Conservation (phyloP, 257 asterid genomes). For the Leptodermis oblonga region DNA sequence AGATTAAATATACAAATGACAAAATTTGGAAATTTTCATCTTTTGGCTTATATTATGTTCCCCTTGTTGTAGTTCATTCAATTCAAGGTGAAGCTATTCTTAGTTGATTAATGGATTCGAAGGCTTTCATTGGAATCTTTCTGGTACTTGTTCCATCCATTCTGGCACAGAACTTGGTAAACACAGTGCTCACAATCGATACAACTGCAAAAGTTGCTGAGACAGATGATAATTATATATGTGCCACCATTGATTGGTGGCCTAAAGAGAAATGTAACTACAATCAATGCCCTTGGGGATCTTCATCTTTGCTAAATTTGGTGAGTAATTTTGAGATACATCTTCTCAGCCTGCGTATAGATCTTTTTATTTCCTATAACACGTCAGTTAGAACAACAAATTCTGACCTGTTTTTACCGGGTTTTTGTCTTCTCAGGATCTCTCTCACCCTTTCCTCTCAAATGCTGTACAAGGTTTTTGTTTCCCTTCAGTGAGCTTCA, state of each 20-base stretch:
- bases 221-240: constrained; percentile 71
- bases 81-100: constrained; percentile 21
- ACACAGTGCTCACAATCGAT: constrained; percentile 44
- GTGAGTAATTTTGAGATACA: constrained; percentile 31
- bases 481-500: constrained; percentile 13
- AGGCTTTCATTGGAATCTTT: constrained; percentile 28
- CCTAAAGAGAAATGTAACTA: constrained; percentile 86
- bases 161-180: constrained; percentile 44
- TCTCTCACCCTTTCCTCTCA: constrained; percentile 67
- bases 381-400: neutral
- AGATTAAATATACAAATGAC: neutral
- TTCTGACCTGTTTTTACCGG: constrained; percentile 3
- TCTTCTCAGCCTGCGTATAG: neutral
- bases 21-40: neutral
- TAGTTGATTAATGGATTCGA: constrained; percentile 46
- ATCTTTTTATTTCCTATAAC: neutral
- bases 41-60: neutral
- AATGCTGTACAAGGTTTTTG: constrained; percentile 73
- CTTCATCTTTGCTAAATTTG: constrained; percentile 59
- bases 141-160: constrained; percentile 45
- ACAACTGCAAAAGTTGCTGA: constrained; percentile 43
- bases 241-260: constrained; percentile 99
- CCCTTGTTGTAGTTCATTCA: constrained; percentile 20
- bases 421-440: constrained; percentile 49
- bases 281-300: constrained; percentile 84